phyloP scores from a whole-genome alignment of 106 monocot species.

The Phalaenopsis aphrodite region DNA sequence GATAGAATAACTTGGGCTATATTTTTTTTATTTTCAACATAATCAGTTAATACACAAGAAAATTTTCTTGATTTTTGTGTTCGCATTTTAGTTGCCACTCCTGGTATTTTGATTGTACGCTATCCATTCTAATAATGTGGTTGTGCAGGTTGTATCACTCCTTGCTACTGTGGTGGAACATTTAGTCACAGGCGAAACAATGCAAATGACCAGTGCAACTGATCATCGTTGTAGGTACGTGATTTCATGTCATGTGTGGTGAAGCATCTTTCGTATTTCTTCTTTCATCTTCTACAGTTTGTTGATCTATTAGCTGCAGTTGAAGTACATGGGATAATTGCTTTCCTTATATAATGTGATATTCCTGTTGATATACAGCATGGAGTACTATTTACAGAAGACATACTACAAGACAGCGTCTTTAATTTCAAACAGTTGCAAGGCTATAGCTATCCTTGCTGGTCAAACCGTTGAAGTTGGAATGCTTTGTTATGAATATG shows the following conservation, averaged over 20 bases:
- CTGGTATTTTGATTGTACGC: not conserved
- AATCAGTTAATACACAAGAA: no score
- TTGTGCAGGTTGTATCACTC: slow-evolving; percentile 69
- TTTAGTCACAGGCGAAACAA: slow-evolving; percentile 93
- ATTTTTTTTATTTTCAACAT: no score
- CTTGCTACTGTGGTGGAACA: slow-evolving; percentile 86
- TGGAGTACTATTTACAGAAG: slow-evolving; percentile 26
- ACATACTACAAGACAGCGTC: slow-evolving; percentile 26
- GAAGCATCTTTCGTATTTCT: no score
- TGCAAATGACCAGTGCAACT: slow-evolving; percentile 77
- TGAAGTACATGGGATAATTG: no score
- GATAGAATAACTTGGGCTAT: no score
- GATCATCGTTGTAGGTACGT: slow-evolving; percentile 71
- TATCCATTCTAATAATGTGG: not conserved
- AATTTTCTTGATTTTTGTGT: not conserved
- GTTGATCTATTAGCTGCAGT: no score
- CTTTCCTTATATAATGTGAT: not conserved
- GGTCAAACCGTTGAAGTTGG: slow-evolving; percentile 27
- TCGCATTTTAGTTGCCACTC: not conserved
- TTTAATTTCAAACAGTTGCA: slow-evolving; percentile 23
- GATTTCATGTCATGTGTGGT: not conserved
- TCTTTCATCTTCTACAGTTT: not conserved
- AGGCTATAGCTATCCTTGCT: slow-evolving; percentile 24
- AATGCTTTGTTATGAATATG: slow-evolving; percentile 24
- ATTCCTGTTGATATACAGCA: slow-evolving; percentile 3